A percentile compares a stretch with the other conserved stretches of the same genome.
phyloP scores from a whole-genome alignment of 2,329 filamentous ascomycete genomes.

The Stagonosporopsis tanaceti region DNA sequence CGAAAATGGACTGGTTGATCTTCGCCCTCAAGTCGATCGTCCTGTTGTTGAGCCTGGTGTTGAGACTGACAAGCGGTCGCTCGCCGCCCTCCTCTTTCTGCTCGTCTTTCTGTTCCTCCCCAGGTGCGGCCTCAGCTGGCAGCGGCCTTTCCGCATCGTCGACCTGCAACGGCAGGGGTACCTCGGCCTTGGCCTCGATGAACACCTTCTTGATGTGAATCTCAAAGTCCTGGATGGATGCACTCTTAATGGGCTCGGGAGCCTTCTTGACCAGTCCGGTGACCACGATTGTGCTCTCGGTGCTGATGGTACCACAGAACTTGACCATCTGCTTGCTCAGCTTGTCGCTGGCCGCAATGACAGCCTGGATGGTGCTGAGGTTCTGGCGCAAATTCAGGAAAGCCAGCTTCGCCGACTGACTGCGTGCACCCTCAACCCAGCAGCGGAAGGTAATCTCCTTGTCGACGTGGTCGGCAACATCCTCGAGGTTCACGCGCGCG shows the following conservation, averaged over 20 bases:
- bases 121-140: constrained; percentile 57
- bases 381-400: constrained; percentile 85
- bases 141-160: constrained; percentile 61
- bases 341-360: constrained; percentile 69
- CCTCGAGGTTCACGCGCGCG: constrained; percentile 66
- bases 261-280: constrained; percentile 84
- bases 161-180: constrained; percentile 67
- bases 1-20: constrained; percentile 88
- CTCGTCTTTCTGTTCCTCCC: constrained; percentile 57
- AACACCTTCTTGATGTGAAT: constrained; percentile 89
- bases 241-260: constrained; percentile 86
- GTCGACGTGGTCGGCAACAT: constrained; percentile 44
- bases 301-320: constrained; percentile 76
- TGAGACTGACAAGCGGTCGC: constrained; percentile 77
- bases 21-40: constrained; percentile 92
- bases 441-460: constrained; percentile 74
- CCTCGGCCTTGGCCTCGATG: constrained; percentile 71
- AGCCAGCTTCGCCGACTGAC: constrained; percentile 88
- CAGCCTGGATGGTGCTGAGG: constrained; percentile 81
- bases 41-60: constrained; percentile 88
- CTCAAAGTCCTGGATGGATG: constrained; percentile 80
- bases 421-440: constrained; percentile 85
- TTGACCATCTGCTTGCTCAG: constrained; percentile 92
- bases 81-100: constrained; percentile 63
- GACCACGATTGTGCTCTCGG: constrained; percentile 83